Conservation (phyloP, 345 rosid species). For the Cochlearia excelsa region DNA sequence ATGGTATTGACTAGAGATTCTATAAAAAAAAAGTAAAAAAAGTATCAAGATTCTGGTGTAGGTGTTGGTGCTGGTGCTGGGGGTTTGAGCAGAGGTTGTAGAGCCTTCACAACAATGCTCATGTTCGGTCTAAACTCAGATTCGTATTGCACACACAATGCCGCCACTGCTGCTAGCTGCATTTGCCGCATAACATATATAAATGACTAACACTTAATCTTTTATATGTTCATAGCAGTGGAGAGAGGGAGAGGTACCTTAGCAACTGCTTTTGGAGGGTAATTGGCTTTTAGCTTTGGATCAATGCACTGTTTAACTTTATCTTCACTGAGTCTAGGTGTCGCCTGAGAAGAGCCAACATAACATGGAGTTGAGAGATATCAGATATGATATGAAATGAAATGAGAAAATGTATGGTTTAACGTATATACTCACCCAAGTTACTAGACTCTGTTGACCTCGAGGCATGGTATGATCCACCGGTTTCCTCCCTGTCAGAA, state of each 20-base stretch:
- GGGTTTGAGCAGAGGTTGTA: constrained; percentile 70
- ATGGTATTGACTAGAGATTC: neutral
- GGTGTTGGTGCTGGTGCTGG: constrained; percentile 47
- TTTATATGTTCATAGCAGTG: constrained; percentile 3
- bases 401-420: neutral
- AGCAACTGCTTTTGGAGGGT: constrained; percentile 94
- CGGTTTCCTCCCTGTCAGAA: constrained; percentile 41
- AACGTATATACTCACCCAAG: constrained; percentile 32
- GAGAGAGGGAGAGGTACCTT: constrained; percentile 48
- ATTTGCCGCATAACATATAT: constrained; percentile 21
- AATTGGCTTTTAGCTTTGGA: constrained; percentile 95
- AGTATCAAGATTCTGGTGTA: constrained; percentile 34
- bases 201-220: neutral
- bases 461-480: constrained; percentile 43
- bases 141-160: constrained; percentile 86
- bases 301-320: constrained; percentile 96
- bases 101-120: constrained; percentile 96
- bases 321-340: constrained; percentile 97
- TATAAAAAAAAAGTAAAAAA: neutral
- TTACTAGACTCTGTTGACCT: constrained; percentile 43
- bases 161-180: constrained; percentile 95
- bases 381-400: constrained; percentile 5
- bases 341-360: constrained; percentile 57
- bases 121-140: constrained; percentile 90
- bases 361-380: neutral